Percentiles rank a stretch among this genome's conserved stretches.
phyloP scores from a whole-genome alignment of 2,329 filamentous ascomycete genomes.

The Chlorencoelia australis region DNA sequence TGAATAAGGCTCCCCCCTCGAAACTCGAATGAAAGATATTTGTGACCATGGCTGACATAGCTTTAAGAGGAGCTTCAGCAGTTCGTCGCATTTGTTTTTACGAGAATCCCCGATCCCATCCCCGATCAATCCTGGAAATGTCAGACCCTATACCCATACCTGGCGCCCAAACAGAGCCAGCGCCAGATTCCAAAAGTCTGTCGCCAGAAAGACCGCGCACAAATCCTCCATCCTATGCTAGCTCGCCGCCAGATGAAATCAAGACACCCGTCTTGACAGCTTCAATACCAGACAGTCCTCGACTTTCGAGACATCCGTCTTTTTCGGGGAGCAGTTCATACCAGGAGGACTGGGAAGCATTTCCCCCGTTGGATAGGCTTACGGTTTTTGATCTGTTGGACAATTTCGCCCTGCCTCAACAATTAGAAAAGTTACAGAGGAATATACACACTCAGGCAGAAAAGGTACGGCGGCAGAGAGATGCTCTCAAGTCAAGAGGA shows the following conservation, averaged over 20 bases:
- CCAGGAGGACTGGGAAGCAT: slow-evolving; percentile 78
- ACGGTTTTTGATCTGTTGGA: slow-evolving; percentile 90
- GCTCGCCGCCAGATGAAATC: slow-evolving; percentile 36
- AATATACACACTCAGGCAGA: slow-evolving; percentile 74
- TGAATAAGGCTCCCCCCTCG: neutral
- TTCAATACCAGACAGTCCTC: slow-evolving; percentile 38
- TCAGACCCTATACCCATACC: slow-evolving; percentile 32
- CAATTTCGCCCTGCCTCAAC: slow-evolving; percentile 82
- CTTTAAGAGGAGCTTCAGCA: slow-evolving; percentile 32
- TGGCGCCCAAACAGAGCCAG: slow-evolving; percentile 14
- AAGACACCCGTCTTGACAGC: slow-evolving; percentile 43
- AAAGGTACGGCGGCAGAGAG: slow-evolving; percentile 72
- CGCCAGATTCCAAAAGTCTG: slow-evolving; percentile 12
- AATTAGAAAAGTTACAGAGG: slow-evolving; percentile 82
- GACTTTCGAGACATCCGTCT: slow-evolving; percentile 65
- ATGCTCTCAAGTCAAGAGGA: slow-evolving; percentile 67
- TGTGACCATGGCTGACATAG: slow-evolving; percentile 32
- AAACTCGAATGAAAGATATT: neutral
- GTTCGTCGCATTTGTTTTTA: slow-evolving; percentile 33
- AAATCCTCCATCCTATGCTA: slow-evolving; percentile 32
- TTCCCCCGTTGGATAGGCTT: slow-evolving; percentile 80
- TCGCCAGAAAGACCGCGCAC: slow-evolving; percentile 16
- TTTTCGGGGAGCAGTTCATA: slow-evolving; percentile 80
- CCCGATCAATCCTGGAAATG: slow-evolving; percentile 34
- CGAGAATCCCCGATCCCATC: slow-evolving; percentile 29